Evolutionary conservation across 805 yeast genomes (phyloP), one percentile per base, ranked within the genome.

Genomic region (Candida pini): DNA sequence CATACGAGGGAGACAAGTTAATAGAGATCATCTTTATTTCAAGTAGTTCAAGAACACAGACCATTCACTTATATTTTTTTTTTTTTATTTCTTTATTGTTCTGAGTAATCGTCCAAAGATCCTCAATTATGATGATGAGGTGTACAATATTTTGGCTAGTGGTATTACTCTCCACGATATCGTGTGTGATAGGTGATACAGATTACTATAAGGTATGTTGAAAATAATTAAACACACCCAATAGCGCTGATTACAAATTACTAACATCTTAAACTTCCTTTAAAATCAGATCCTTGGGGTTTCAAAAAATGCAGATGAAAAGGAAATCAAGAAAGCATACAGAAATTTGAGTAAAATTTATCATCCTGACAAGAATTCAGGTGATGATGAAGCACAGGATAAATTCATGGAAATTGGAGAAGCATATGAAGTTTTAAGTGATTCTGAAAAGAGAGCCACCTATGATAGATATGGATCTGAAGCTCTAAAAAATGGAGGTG

Each of bases 311-410:
- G 95, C 96, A 0, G 69, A 70, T 33, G 96, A 86, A 17, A 78
- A 73, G 46, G 88, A 87, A 36, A 85, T 89, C 61, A 87, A 85
- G 54, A 73, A 78, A 34, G 96, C 96, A 0, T 89, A 89, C 56
- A 67, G 95, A 45, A 72, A 76, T 36, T 62, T 90, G 44, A 79
- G 89, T 45, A 81, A 86, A 56, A 84, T 84, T 53, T 87, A 74
- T 60, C 98, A 90, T 54, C 98, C 98, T 2, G 98, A 90, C 60
- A 90, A 90, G 63, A 92, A 90, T 55, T 80, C 82, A 5, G 82
- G 81, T 6, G 75, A 81, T 48, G 87, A 85, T 7, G 81, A 73
- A 19, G 95, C 97, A 1, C 88, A 85, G 45, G 80, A 82, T 32
- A 80, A 75, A 60, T 92, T 89, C 56, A 80, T 92, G 33, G 95